Evolutionary conservation across 345 rosid genomes (phyloP), one percentile per base, ranked within the genome.

Genomic region (Eutrema yunnanense): DNA sequence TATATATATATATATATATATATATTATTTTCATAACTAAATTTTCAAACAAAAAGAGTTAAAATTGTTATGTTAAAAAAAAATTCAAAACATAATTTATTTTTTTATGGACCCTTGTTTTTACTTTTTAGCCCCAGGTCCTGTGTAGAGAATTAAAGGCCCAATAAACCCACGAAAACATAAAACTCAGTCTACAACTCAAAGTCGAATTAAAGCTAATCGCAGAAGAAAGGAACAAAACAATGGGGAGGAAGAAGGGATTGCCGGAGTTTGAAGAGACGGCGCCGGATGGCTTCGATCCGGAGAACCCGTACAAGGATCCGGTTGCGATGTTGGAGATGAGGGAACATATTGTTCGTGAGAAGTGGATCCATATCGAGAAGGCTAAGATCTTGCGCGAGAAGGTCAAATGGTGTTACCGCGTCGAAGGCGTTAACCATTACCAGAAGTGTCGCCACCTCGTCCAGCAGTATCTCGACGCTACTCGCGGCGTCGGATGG

Each of bases 401-500:
- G 77, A 87, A 79, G 80, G 80, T 88, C 66, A 73, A 51, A 63
- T 90, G 96, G 97, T 93, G 97, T 80, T 93, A 93, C 72, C 94
- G 97, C 71, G 67, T 93, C 81, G 97, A 93, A 77, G 96, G 97
- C 7, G 77, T 90, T 79, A 90, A 90, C 70, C 97, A 90, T 76
- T 92, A 83, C 62, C 96, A 93, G 78, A 90, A 87, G 49, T 93
- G 97, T 81, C 96, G 94, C 65, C 89, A 89, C 75, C 91, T 90
- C 54, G 94, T 90, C 64, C 78, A 77, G 2, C 90, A 90, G 82
- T 90, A 90, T 80, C 92, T 93, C 54, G 97, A 93, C 2, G 41
- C 96, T 62, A 90, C 97, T 56, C 96, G 94, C 9, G 97, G 96
- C 72, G 78, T 90, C 68, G 94, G 94, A 34, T 89, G 96, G 98